Percentiles rank a stretch among this genome's conserved stretches.
Conservation (phyloP, 148 eudicot genomes). For the Dysphania ambrosioides region DNA sequence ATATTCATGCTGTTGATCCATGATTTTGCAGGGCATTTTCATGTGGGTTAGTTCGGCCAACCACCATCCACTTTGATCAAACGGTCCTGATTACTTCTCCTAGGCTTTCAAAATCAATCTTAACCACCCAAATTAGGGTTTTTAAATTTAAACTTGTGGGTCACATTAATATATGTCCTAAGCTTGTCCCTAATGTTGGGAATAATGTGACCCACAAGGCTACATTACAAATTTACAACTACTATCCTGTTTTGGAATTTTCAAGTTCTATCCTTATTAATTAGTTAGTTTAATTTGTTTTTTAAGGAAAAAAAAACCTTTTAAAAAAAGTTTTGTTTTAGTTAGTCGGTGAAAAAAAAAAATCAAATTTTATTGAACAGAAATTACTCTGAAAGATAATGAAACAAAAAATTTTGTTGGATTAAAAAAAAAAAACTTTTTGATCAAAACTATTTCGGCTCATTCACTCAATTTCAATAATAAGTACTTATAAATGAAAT, state of each 20-base stretch:
- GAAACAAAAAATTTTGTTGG: no score
- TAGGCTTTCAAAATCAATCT: not conserved
- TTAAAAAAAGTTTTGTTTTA: no score
- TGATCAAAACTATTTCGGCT: no score
- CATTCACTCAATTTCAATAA: no score
- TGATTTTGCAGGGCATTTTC: not conserved
- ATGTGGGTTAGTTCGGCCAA: not conserved
- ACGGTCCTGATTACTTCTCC: not conserved
- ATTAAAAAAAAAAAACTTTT: no score
- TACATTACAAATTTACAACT: conserved; percentile 10
- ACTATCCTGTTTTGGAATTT: conserved; percentile 1
- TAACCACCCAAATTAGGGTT: not conserved
- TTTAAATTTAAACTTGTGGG: not conserved
- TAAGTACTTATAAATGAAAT: no score
- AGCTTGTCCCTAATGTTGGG: not conserved
- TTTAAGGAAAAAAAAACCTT: no score
- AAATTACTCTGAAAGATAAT: no score
- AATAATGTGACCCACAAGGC: not conserved
- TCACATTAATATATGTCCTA: not conserved
- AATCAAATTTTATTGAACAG: no score
- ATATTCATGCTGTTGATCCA: not conserved
- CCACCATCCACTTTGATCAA: not conserved
- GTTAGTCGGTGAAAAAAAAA: no score
- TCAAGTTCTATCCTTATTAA: no score
- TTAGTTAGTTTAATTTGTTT: no score